phyloP scores from a whole-genome alignment of 176 grass and related monocot species.

The Oryza australiensis region DNA sequence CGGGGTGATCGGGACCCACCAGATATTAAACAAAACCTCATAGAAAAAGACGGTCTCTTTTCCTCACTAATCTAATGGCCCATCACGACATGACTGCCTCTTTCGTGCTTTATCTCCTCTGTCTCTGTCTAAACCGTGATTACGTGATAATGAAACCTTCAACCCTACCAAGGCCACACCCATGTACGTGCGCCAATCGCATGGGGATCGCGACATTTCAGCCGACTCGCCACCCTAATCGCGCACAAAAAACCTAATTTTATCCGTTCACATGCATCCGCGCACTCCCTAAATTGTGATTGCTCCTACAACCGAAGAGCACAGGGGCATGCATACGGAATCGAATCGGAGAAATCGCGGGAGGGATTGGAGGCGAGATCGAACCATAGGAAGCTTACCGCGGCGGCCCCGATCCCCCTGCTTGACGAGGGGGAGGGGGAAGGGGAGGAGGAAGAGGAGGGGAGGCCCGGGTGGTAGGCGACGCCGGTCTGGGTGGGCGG shows the following conservation, averaged over 20 bases:
- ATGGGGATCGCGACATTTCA: not conserved
- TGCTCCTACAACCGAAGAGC: not conserved
- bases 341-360: conserved; percentile 2
- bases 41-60: conserved; percentile 35
- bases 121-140: conserved; percentile 31
- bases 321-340: not conserved
- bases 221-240: not conserved
- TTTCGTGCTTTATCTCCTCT: not conserved
- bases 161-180: not conserved
- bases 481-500: not conserved
- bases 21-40: not conserved
- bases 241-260: not conserved
- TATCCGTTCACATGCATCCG: not conserved
- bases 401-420: conserved; percentile 22
- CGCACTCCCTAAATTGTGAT: not conserved
- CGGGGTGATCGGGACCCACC: conserved; percentile 23
- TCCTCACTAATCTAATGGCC: not conserved
- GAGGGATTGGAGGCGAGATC: not conserved
- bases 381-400: not conserved
- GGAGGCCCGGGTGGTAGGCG: not conserved
- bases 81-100: not conserved
- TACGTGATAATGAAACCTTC: not conserved
- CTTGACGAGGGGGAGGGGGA: too few relatives aligned
- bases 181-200: not conserved
- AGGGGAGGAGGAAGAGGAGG: not conserved